A percentile compares a stretch with the other conserved stretches of the same genome.
phyloP scores from a whole-genome alignment of 2,329 filamentous ascomycete genomes.

The Plenodomus lindquistii region DNA sequence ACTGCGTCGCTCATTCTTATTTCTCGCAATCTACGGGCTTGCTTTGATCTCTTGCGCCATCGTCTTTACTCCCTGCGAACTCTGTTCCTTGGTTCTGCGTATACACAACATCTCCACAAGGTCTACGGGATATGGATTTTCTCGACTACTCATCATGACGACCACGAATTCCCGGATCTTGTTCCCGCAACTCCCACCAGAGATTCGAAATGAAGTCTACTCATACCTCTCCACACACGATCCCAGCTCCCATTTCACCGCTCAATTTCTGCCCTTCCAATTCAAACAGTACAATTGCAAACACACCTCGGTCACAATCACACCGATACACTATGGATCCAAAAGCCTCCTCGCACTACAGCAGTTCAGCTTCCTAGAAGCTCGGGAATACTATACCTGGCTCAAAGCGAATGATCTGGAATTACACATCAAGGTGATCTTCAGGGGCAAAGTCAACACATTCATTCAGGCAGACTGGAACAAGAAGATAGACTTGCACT shows the following conservation, averaged over 20 bases:
- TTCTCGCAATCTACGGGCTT: background rate
- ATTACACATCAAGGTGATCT: slow-evolving; percentile 26
- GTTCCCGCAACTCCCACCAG: slow-evolving; percentile 31
- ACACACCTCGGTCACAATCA: slow-evolving; percentile 29
- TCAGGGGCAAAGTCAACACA: slow-evolving; percentile 30
- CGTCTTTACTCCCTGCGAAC: background rate
- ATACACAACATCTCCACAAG: too few species aligned
- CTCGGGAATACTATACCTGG: slow-evolving; percentile 28
- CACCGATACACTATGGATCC: slow-evolving; percentile 27
- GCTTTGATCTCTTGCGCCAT: background rate
- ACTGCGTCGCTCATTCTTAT: background rate
- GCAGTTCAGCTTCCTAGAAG: slow-evolving; percentile 24
- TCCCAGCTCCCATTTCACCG: slow-evolving; percentile 4
- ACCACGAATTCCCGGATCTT: slow-evolving; percentile 13
- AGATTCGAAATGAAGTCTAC: slow-evolving; percentile 38
- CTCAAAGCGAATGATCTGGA: slow-evolving; percentile 23
- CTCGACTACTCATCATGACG: slow-evolving; percentile 2
- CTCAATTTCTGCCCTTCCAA: slow-evolving; percentile 19
- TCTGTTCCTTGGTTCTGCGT: background rate
- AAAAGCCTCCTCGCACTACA: slow-evolving; percentile 25
- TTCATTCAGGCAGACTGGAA: slow-evolving; percentile 36
- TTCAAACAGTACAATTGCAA: slow-evolving; percentile 29
- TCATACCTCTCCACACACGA: slow-evolving; percentile 17
- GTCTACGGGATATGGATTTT: background rate
- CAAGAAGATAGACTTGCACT: slow-evolving; percentile 22